Evolutionary conservation across 805 yeast species (phyloP).

Genomic region (Metschnikowia cerradonensis): DNA sequence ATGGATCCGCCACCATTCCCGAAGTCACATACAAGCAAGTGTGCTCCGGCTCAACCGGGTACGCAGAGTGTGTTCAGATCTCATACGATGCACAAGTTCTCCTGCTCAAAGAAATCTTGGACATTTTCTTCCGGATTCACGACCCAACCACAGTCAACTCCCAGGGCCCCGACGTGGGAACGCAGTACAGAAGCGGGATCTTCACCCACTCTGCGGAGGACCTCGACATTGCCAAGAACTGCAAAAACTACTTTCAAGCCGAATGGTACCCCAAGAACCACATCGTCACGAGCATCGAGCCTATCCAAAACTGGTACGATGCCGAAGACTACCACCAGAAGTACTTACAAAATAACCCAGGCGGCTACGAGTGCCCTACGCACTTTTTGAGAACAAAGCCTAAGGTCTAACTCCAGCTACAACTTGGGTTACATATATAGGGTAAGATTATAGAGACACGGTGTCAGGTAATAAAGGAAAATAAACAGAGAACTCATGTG

Average conservation of each 20-base stretch:
- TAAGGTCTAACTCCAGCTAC: conserved; percentile 25
- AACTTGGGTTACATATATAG: neutral
- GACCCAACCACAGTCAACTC: conserved; percentile 83
- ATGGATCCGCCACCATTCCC: conserved; percentile 58
- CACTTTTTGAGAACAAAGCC: conserved; percentile 73
- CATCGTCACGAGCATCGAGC: conserved; percentile 68
- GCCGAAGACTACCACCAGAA: conserved; percentile 95
- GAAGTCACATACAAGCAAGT: conserved; percentile 57
- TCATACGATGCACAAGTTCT: conserved; percentile 72
- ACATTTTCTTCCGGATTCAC: conserved; percentile 86
- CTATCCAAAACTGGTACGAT: conserved; percentile 70
- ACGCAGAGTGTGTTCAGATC: conserved; percentile 81
- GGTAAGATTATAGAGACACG: conserved; percentile 1
- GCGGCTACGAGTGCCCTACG: conserved; percentile 87
- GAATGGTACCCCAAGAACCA: conserved; percentile 69
- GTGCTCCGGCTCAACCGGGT: conserved; percentile 69
- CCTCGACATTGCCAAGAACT: conserved; percentile 37
- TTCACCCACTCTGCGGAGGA: conserved; percentile 60
- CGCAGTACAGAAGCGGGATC: conserved; percentile 86
- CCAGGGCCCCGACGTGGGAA: conserved; percentile 88
- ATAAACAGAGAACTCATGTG: neutral
- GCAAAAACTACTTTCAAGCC: conserved; percentile 56
- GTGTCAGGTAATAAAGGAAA: conserved; percentile 1
- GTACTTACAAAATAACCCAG: conserved; percentile 75
- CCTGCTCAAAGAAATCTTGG: conserved; percentile 58